Evolutionary conservation across 2,329 filamentous ascomycete species (phyloP).

Genomic region (Cercospora sp.): DNA sequence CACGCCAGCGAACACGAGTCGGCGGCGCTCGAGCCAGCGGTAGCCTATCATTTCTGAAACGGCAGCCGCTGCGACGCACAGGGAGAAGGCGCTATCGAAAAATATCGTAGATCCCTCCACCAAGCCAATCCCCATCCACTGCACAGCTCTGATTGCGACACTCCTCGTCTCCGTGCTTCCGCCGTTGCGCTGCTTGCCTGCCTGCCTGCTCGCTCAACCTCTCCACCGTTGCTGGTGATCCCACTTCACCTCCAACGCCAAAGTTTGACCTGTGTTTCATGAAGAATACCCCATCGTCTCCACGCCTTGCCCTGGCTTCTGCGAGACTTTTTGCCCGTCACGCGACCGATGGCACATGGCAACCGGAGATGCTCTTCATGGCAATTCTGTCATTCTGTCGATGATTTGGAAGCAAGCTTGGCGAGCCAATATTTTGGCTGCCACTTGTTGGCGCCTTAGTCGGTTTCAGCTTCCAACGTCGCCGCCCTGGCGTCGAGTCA

Average conservation of each 20-base stretch:
- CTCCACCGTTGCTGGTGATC: background rate
- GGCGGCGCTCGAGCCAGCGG: conserved; percentile 12
- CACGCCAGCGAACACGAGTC: conserved; percentile 7
- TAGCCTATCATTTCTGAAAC: conserved; percentile 17
- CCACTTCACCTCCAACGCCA: background rate
- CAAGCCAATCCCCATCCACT: conserved; percentile 8
- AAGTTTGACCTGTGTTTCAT: conserved; percentile 16
- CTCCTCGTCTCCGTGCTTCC: background rate
- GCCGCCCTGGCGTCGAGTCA: background rate
- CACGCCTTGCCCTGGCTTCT: background rate
- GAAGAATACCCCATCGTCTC: background rate
- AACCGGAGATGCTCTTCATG: background rate
- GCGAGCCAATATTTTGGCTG: background rate
- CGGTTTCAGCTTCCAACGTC: conserved; percentile 6
- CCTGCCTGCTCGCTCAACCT: background rate
- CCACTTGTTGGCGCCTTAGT: background rate
- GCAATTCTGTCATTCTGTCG: background rate
- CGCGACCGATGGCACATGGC: background rate
- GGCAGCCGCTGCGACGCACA: conserved; percentile 1
- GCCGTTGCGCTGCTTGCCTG: background rate
- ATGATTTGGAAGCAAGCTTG: background rate
- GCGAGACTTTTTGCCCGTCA: background rate
- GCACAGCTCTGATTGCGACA: conserved; percentile 1
- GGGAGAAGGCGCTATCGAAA: conserved; percentile 9
- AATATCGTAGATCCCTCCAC: conserved; percentile 11